Conservation (phyloP, 1,284 basidiomycete genomes). For the Sanguinoderma infundibulare region DNA sequence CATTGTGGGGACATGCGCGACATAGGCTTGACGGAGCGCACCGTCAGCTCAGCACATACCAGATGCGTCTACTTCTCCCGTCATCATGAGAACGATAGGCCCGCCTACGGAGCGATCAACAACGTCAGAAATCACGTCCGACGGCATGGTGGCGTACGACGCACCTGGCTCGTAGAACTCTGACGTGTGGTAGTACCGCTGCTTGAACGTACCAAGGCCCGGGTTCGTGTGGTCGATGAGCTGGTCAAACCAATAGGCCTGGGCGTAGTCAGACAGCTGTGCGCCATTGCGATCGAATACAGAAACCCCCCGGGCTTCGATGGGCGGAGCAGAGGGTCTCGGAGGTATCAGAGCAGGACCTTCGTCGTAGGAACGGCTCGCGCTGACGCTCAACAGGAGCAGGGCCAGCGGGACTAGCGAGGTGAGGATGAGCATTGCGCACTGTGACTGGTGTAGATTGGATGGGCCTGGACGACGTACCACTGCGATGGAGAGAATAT, state of each 20-base stretch:
- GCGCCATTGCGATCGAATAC: constrained; percentile 30
- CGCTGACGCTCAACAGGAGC: not conserved
- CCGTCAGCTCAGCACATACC: constrained; percentile 38
- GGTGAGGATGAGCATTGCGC: no score
- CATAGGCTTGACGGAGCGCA: not conserved
- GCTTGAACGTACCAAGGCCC: constrained; percentile 69
- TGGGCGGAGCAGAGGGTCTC: constrained; percentile 9
- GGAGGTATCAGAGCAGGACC: constrained; percentile 8
- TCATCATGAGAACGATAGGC: constrained; percentile 65
- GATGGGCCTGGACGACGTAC: no score
- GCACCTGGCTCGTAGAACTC: constrained; percentile 63
- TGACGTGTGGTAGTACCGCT: constrained; percentile 71
- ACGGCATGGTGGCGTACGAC: not conserved
- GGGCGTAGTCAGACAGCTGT: constrained; percentile 33
- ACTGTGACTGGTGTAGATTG: not conserved
- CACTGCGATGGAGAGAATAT: no score
- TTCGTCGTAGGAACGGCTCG: not conserved
- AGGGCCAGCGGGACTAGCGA: not conserved
- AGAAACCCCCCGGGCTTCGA: constrained; percentile 9
- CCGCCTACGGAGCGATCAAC: constrained; percentile 48
- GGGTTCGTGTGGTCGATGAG: constrained; percentile 75
- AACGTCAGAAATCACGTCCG: not conserved
- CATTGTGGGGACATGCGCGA: not conserved
- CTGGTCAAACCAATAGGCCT: constrained; percentile 67
- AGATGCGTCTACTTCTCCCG: constrained; percentile 49